These are phyloP conservation scores for Crithidia sp. DNA, from an alignment of 208 protist genomes.

Conservation along the genomic window DNA sequence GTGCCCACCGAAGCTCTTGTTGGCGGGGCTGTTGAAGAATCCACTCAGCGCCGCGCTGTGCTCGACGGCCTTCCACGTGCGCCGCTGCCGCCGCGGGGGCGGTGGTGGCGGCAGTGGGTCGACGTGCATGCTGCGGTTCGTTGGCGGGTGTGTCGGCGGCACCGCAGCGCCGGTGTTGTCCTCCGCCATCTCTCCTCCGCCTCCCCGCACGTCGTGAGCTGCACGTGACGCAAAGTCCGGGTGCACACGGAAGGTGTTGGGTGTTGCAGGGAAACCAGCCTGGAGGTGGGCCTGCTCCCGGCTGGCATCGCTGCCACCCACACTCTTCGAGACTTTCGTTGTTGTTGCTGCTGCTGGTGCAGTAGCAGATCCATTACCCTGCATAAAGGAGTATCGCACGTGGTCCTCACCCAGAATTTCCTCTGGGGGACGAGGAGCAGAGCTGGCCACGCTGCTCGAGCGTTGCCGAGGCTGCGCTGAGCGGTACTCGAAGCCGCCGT, in stretches of 20 bases:
- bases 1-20: conserved; percentile 5
- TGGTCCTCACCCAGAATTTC: conserved; percentile 25
- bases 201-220: background rate
- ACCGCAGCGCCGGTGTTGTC: background rate
- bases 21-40: conserved; percentile 34
- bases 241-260: background rate
- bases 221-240: background rate
- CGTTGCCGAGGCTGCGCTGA: background rate
- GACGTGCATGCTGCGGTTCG: background rate
- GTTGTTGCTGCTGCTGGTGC: too few relatives aligned
- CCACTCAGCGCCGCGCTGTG: conserved; percentile 42
- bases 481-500: background rate
- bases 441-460: conserved; percentile 38
- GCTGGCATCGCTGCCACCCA: background rate
- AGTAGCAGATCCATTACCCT: background rate
- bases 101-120: background rate
- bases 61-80: conserved; percentile 37
- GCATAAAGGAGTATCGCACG: conserved; percentile 8
- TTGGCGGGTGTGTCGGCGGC: background rate
- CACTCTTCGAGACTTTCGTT: too few relatives aligned
- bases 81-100: conserved; percentile 4
- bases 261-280: background rate
- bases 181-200: background rate
- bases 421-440: conserved; percentile 37
- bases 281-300: conserved; percentile 6